Evolutionary conservation across 805 yeast species (phyloP).

Genomic region (Metschnikowia amazonensis): DNA sequence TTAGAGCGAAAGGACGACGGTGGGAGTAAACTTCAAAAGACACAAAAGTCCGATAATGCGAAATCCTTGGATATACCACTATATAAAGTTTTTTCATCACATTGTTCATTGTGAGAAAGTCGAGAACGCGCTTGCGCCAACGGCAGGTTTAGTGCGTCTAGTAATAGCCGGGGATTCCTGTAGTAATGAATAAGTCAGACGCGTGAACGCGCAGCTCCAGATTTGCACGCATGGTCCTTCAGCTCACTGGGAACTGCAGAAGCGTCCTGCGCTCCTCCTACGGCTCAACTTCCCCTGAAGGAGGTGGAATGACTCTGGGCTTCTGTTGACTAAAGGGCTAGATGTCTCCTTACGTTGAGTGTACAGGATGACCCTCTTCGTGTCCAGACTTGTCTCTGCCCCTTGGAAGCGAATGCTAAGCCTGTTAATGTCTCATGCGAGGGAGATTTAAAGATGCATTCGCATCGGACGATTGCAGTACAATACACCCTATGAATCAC

Average conservation of each 20-base stretch:
- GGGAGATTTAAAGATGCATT: constrained; percentile 1
- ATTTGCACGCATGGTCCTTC: constrained; percentile 1
- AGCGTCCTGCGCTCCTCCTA: not conserved
- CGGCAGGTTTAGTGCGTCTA: constrained; percentile 1
- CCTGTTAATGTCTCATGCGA: not conserved
- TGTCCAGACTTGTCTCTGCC: too few species aligned
- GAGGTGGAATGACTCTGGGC: not conserved
- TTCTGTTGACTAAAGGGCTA: too few species aligned
- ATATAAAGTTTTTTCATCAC: not conserved
- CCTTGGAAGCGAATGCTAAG: not conserved
- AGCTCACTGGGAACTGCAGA: not conserved
- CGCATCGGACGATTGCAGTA: not conserved
- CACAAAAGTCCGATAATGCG: not conserved
- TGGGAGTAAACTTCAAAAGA: not conserved
- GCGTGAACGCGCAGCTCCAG: constrained; percentile 6
- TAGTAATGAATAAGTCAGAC: constrained; percentile 1
- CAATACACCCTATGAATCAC: too few species aligned
- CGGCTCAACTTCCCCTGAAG: not conserved
- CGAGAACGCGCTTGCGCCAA: not conserved
- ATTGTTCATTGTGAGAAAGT: not conserved
- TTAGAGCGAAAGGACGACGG: too few species aligned
- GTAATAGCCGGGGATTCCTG: not conserved
- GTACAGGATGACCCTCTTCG: too few species aligned
- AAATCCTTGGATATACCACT: not conserved
- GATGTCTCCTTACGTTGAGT: too few species aligned